These are phyloP conservation scores for Lomentospora prolificans DNA, from an alignment of 2,329 filamentous ascomycete species.

Conservation along the genomic window DNA sequence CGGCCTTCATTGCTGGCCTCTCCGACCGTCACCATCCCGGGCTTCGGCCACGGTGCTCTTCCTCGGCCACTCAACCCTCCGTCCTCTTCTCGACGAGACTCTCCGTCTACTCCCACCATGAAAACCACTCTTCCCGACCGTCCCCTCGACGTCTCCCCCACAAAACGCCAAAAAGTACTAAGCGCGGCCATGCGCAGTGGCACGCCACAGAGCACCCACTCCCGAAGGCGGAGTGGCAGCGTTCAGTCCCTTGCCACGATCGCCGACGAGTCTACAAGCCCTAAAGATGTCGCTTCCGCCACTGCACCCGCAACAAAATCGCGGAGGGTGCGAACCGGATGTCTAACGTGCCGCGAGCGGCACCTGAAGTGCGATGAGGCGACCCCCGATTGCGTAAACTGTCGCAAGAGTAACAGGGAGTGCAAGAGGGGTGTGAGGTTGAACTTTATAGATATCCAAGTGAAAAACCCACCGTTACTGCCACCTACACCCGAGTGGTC, in stretches of 20 bases:
- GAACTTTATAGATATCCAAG: slow-evolving; percentile 83
- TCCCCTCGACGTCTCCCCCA: background rate
- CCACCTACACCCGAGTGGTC: slow-evolving; percentile 55
- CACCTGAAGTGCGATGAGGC: slow-evolving; percentile 88
- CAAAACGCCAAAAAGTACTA: slow-evolving; percentile 2
- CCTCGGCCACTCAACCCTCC: background rate
- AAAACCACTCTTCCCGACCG: background rate
- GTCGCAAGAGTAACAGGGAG: slow-evolving; percentile 72
- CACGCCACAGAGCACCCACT: background rate
- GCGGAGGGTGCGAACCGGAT: slow-evolving; percentile 83
- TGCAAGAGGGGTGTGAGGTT: slow-evolving; percentile 81
- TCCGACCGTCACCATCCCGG: background rate
- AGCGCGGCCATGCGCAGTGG: background rate
- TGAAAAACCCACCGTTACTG: slow-evolving; percentile 56
- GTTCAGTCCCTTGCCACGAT: slow-evolving; percentile 2
- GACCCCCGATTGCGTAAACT: slow-evolving; percentile 58
- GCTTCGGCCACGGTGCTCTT: background rate
- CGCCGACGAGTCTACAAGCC: background rate
- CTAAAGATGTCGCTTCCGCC: background rate
- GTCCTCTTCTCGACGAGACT: background rate
- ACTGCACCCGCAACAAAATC: slow-evolving; percentile 40
- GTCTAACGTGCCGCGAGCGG: slow-evolving; percentile 77
- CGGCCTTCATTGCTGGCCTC: background rate
- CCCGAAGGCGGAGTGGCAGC: slow-evolving; percentile 3
- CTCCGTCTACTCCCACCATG: background rate